Base-by-base conservation (phyloP, 78 protist species). In the Cavenderia fasciculata region DNA sequence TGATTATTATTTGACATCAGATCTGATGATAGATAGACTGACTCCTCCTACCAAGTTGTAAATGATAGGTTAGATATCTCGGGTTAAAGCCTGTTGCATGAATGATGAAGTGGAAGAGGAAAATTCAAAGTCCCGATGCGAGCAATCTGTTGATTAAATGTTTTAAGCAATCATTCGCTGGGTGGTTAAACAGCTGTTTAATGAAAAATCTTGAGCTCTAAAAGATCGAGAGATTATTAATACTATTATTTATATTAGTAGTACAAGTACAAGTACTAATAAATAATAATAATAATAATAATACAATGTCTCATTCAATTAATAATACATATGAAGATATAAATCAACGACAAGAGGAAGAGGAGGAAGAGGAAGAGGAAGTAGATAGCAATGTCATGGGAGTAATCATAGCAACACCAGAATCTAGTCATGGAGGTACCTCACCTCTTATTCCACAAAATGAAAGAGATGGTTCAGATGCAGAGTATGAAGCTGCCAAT, bases 351-450 rank as follows among this genome's bases (percentile, higher is more conserved):
- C n/a, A 66, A 14, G 27, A 66, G 11, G 57, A 25, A 12, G 14
- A 10, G 0, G 59, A 47, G 25, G 76, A 47, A 31, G 76, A 69
- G 12, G 76, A 69, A 2, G 76, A 69, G 29, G 57, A 69, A 5
- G 38, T 29, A 3, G 68, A 59, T 4, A 29, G 3, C 5, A 29
- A 16, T 31, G 4, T 4, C 33, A 7, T 19, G 33, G 7, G 18
- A 12, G 68, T 31, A 59, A 59, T 14, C 7, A 46, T n/a, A n/a
- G 31, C 25, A 31, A 10, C 33, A 0, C 27, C 27, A 59, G 33
- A 33, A 11, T 59, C 68, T 33, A n/a, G n/a, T n/a, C n/a, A n/a
- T n/a, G n/a, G n/a, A n/a, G n/a, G n/a, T n/a, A n/a, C n/a, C n/a
- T n/a, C n/a, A n/a, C n/a, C n/a, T n/a, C n/a, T n/a, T n/a, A n/a